Evolutionary conservation across 352 stramenopile species (phyloP), one percentile per base, ranked within the genome.

Genomic region (Pythium aristosporum): DNA sequence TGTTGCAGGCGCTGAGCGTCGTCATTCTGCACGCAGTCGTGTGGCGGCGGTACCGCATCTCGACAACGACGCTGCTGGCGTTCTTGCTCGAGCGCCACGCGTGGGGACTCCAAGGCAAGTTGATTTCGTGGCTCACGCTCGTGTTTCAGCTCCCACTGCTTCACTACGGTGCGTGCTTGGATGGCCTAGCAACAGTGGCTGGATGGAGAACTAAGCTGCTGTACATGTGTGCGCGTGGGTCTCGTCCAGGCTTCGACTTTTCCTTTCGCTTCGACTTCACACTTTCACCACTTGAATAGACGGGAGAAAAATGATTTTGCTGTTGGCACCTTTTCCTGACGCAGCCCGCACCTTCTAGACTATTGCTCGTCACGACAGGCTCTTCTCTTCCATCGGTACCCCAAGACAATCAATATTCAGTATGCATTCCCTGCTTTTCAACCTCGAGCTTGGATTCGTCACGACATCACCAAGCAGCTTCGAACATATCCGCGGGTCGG

Each of bases 41-140:
- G 43, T 18, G 46, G 30, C 23, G 36, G 11, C 49, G 57, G 20
- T 71, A 63, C 37, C 28, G 51, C 4, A 20, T 71, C 20, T 62
- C 57, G 34, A 36, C 49, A 1, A 13, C 60, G 20, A 39, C 43
- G 12, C 54, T 46, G 16, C 18, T 72, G 16, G 52, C 65, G 15
- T 68, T 65, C 20, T 3, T 53, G 0, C 23, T 72, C 13, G 65
- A 72, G 55, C 39, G 32, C 20, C 53, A 72, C 47, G 21, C 18
- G 53, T 47, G 23, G 36, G 49, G 42, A 23, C n/a, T 70, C 3
- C 43, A 54, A 13, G 63, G 63, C 20, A 65, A 65, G 44, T 18
- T 66, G 10, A 25, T 70, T 9, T 9, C 56, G 8, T 70, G 57
- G 63, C 49, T 61, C 5, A 10, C 63, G 6, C 11, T 58, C 2